These are phyloP conservation scores for Exutisphaerella laricina DNA, from an alignment of 2,329 filamentous ascomycete genomes.

Conservation along the genomic window DNA sequence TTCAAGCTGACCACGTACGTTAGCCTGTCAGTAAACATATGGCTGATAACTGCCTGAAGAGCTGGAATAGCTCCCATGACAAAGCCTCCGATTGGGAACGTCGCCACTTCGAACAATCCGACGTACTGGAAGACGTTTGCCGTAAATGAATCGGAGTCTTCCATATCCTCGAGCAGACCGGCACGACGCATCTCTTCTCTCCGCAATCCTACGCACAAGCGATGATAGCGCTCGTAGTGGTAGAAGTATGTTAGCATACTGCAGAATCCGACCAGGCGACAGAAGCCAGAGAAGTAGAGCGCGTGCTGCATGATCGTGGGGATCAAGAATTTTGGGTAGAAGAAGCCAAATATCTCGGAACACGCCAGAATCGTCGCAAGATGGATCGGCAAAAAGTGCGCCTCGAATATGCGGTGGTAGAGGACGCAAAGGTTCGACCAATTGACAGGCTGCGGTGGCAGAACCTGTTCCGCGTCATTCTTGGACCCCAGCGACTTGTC, in stretches of 20 bases:
- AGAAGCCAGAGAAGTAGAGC: conserved; percentile 54
- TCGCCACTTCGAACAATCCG: conserved; percentile 58
- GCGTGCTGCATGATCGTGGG: conserved; percentile 54
- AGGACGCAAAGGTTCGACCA: conserved; percentile 53
- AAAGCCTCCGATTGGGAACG: conserved; percentile 63
- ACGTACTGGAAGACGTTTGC: conserved; percentile 25
- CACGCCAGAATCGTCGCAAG: conserved; percentile 59
- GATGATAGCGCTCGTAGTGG: conserved; percentile 64
- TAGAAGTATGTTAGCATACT: conserved; percentile 59
- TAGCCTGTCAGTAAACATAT: conserved; percentile 64
- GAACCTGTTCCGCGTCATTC: conserved; percentile 14
- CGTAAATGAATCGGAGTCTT: conserved; percentile 26
- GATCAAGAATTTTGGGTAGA: conserved; percentile 49
- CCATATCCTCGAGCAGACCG: conserved; percentile 58
- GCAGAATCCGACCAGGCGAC: conserved; percentile 58
- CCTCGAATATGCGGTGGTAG: conserved; percentile 65
- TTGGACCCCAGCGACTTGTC: conserved; percentile 26
- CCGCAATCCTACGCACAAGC: conserved; percentile 53
- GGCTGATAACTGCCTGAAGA: conserved; percentile 61
- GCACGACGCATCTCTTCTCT: conserved; percentile 63
- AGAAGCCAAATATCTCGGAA: conserved; percentile 55
- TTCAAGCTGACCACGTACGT: conserved; percentile 70
- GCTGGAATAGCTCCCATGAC: conserved; percentile 63
- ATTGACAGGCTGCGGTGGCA: conserved; percentile 23
- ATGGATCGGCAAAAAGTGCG: conserved; percentile 65